phyloP scores from a whole-genome alignment of 176 grass and related monocot genomes.

The Triticum urartu region DNA sequence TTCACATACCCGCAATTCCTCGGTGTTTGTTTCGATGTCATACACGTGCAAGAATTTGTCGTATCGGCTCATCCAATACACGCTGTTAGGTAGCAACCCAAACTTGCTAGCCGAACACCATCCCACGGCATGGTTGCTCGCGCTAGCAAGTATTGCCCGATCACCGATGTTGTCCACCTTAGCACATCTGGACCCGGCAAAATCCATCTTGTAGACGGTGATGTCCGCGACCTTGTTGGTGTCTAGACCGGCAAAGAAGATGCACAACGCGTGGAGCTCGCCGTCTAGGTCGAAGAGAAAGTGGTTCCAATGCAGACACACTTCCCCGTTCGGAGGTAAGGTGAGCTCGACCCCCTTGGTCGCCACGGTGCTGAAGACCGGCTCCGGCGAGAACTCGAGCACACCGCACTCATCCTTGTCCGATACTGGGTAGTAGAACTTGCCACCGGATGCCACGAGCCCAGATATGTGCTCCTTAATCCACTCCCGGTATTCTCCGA shows the following conservation, averaged over 20 bases:
- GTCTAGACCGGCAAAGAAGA: not conserved
- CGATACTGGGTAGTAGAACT: too few species aligned
- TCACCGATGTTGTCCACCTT: not conserved
- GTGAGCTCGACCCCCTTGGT: too few species aligned
- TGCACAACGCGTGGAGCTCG: not conserved
- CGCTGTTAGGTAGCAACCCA: not conserved
- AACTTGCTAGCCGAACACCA: not conserved
- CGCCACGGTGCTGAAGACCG: too few species aligned
- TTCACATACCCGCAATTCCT: not conserved
- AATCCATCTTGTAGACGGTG: not conserved
- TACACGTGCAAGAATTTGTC: not conserved
- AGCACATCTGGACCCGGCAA: not conserved
- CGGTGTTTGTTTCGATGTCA: not conserved
- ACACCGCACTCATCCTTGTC: too few species aligned
- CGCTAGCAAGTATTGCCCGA: not conserved
- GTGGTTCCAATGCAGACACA: too few species aligned
- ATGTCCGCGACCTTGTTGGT: not conserved
- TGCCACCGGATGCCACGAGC: too few species aligned
- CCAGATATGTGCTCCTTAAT: too few species aligned
- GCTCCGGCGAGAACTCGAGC: too few species aligned
- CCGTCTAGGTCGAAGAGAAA: not conserved
- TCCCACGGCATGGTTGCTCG: not conserved
- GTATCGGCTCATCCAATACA: slow-evolving; percentile 19
- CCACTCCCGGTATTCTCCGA: not conserved
- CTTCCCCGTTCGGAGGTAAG: too few species aligned